phyloP scores from a whole-genome alignment of 2,329 filamentous ascomycete species.

The Bipolaris victoriae region DNA sequence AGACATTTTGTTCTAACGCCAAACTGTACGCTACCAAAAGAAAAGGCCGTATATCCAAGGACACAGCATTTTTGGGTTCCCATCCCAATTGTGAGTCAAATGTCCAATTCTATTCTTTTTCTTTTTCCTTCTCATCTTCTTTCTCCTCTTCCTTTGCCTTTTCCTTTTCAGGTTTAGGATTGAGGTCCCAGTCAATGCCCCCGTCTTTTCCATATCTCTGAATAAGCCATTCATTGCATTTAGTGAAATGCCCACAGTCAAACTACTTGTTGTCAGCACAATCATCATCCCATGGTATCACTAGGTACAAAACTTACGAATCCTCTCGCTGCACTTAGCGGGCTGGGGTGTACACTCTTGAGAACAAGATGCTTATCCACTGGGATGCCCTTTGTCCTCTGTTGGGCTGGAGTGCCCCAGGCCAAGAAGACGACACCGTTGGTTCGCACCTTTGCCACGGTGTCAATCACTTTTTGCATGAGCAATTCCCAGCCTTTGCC shows the following conservation, averaged over 20 bases:
- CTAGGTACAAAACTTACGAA: slow-evolving; percentile 62
- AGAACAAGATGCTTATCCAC: slow-evolving; percentile 78
- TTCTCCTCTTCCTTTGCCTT: slow-evolving; percentile 32
- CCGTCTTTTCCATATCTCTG: slow-evolving; percentile 78
- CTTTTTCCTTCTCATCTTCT: slow-evolving; percentile 50
- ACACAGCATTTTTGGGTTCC: not conserved
- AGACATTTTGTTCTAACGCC: not conserved
- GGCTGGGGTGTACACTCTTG: slow-evolving; percentile 88
- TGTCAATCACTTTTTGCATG: slow-evolving; percentile 89
- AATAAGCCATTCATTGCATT: slow-evolving; percentile 84
- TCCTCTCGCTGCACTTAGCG: slow-evolving; percentile 81
- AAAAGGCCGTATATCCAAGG: not conserved
- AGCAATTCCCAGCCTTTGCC: slow-evolving; percentile 91
- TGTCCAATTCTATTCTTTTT: slow-evolving; percentile 9
- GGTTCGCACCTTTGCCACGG: slow-evolving; percentile 76
- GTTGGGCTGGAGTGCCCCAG: slow-evolving; percentile 86
- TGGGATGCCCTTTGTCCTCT: slow-evolving; percentile 77
- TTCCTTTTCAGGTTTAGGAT: slow-evolving; percentile 48
- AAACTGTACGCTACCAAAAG: not conserved
- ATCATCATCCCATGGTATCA: not conserved
- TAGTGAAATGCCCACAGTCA: slow-evolving; percentile 79
- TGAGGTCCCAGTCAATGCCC: slow-evolving; percentile 83
- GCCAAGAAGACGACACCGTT: slow-evolving; percentile 92
- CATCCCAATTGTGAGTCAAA: not conserved
- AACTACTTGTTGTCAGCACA: slow-evolving; percentile 58